Conservation (phyloP, 169 alveolate genomes). For the Plasmodium adleri region DNA sequence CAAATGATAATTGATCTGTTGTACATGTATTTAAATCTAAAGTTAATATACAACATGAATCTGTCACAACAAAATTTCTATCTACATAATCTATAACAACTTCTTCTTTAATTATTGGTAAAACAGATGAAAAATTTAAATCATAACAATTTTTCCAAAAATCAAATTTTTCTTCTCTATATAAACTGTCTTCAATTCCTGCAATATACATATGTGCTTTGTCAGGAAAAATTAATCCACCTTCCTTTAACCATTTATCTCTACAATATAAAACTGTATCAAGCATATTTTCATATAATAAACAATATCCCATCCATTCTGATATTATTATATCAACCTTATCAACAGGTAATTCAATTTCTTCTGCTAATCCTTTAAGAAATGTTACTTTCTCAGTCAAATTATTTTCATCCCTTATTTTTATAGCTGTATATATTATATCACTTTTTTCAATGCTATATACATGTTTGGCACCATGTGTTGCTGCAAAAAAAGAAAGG, state of each 20-base stretch:
- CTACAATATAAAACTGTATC: conserved; percentile 97
- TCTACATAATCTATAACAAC: conserved; percentile 96
- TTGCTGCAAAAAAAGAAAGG: conserved; percentile 96
- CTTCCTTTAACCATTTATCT: conserved; percentile 96
- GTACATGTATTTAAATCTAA: conserved; percentile 94
- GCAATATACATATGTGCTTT: conserved; percentile 94
- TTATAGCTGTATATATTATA: conserved; percentile 94
- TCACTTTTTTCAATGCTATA: conserved; percentile 98
- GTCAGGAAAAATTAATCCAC: conserved; percentile 98
- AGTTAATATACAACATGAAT: conserved; percentile 88
- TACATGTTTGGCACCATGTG: conserved; percentile 98
- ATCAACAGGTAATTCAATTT: conserved; percentile 95
- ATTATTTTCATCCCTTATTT: conserved; percentile 93
- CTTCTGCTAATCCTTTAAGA: conserved; percentile 97
- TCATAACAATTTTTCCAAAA: conserved; percentile 98
- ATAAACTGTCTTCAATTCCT: conserved; percentile 98
- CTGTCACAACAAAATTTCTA: conserved; percentile 90
- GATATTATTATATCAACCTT: conserved; percentile 97
- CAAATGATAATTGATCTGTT: conserved; percentile 93
- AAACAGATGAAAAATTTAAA: conserved; percentile 94
- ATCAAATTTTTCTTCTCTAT: conserved; percentile 94
- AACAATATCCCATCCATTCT: conserved; percentile 99
- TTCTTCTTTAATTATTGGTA: conserved; percentile 92
- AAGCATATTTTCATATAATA: conserved; percentile 98
- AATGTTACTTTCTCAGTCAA: conserved; percentile 93